Evolutionary conservation across 208 protist genomes (phyloP), one percentile per base, ranked within the genome.

Genomic region (Leishmania major): DNA sequence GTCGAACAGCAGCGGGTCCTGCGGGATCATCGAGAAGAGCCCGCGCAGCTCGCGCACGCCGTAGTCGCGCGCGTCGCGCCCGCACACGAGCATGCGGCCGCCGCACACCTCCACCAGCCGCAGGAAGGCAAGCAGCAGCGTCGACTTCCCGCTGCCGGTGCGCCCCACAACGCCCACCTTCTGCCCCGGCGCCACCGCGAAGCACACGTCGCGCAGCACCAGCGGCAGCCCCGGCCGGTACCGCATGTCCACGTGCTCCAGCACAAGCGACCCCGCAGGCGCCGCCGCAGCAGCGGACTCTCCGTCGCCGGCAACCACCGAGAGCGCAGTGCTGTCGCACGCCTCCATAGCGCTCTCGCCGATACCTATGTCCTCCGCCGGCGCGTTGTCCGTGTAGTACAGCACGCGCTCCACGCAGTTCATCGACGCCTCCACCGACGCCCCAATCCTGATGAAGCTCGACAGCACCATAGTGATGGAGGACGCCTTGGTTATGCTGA

Each of bases 101-200:
- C 87, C 78, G 92, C 89, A 47, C 90, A 93, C 87, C 95, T 97
- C 77, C n/a, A 76, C 72, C 72, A 76, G 72, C n/a, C 72, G 72
- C 72, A 76, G 72, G 49, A 76, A 76, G 15, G 72, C 72, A 11
- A 76, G 49, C 72, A 76, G 72, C 49, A 76, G 72, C 72, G 72
- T 76, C 13, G 72, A 76, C 72, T 76, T 76, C 17, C 95, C 95
- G 76, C 85, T 89, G 53, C 96, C 96, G 51, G 94, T 96, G 70
- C 88, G 85, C 49, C 96, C 96, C 67, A 96, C 91, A n/a, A 98
- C 84, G 40, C 86, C 90, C 15, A 97, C 87, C 86, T 97, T 97
- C 85, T 97, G 80, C 31, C 91, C 86, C 47, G 82, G 78, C 53
- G 70, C 55, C 57, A 98, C 89, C 11, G 70, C 49, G 72, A 94